Base-by-base conservation (phyloP, 1,284 basidiomycete genomes). In the Anthracocystis walkeri region DNA sequence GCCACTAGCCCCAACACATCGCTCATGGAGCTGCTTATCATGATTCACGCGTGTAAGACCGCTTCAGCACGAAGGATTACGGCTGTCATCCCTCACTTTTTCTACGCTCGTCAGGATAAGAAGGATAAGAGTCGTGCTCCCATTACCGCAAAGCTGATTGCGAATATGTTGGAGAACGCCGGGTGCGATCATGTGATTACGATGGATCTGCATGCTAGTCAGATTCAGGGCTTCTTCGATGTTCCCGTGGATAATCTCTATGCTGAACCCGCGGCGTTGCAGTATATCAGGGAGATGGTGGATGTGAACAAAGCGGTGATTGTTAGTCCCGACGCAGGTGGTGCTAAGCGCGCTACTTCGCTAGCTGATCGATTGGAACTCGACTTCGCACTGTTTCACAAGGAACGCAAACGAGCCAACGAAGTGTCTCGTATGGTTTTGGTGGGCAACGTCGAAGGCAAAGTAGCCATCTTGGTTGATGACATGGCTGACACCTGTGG, bases 401-500 rank as follows among this genome's bases (percentile, higher is more conserved):
- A 99, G 86, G 97, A 99, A 87, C 92, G 97, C 67, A 99, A 98
- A 87, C 98, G 97, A 89, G 97, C 96, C 42, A 99, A 98, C 87
- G 94, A 98, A 83, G 96, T 99, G 21, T 97, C 95, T 56, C 91
- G 97, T 65, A 99, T 99, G 97, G 91, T 99, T 51, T 91, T 99
- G 56, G 97, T 99, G 66, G 97, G 97, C 6, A 91, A 92, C 81
- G 95, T 96, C 75, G 90, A 90, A 82, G 94, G 91, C 86, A 99
- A 99, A 88, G 89, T 92, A 46, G 97, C 96, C 62, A 94, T 99
- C 73, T 89, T 99, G n/a, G 95, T 99, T 56, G 97, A 99, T 89
- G 97, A 99, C 88, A 99, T 99, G 97, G 86, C 97, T 56, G 97
- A 99, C 87, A 99, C 97, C 45, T 99, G 97, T 85, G 97, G 97